Evolutionary conservation across 169 alveolate species (phyloP).

Genomic region (Miamiensis avidus): DNA sequence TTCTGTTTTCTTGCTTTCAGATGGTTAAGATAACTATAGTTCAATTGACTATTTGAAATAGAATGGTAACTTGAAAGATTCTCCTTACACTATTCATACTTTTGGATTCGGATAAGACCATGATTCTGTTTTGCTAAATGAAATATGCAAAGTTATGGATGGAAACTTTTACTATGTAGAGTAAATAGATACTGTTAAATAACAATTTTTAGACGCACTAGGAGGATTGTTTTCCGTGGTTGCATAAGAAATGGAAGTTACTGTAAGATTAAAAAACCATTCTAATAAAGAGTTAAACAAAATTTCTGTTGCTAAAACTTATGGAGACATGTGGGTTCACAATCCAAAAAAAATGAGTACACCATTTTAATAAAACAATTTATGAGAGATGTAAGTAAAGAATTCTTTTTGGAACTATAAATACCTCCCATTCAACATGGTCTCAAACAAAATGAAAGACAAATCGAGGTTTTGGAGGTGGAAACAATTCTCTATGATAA

Average conservation of each 20-base stretch:
- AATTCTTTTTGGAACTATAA: background rate
- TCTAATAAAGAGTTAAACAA: background rate
- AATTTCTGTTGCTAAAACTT: background rate
- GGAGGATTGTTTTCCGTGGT: constrained; percentile 59
- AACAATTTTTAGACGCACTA: constrained; percentile 51
- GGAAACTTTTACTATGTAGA: constrained; percentile 56
- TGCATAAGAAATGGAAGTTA: constrained; percentile 31
- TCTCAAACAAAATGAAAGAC: background rate
- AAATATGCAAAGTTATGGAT: constrained; percentile 45
- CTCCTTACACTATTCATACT: constrained; percentile 39
- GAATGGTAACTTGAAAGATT: background rate
- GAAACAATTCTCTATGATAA: background rate
- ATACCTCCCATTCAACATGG: background rate
- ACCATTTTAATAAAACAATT: background rate
- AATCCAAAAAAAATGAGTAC: background rate
- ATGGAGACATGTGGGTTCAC: background rate
- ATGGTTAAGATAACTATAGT: constrained; percentile 40
- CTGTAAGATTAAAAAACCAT: background rate
- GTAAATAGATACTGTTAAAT: constrained; percentile 38
- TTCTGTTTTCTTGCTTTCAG: constrained; percentile 43
- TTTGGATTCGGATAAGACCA: constrained; percentile 62
- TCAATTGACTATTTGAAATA: too few relatives aligned
- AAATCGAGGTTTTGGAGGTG: background rate
- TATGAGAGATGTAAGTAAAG: background rate
- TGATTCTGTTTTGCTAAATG: constrained; percentile 47